A percentile compares a stretch with the other conserved stretches of the same genome.
These are phyloP conservation scores for Leptomonas seymouri DNA, from an alignment of 208 protist genomes.

Conservation along the genomic window DNA sequence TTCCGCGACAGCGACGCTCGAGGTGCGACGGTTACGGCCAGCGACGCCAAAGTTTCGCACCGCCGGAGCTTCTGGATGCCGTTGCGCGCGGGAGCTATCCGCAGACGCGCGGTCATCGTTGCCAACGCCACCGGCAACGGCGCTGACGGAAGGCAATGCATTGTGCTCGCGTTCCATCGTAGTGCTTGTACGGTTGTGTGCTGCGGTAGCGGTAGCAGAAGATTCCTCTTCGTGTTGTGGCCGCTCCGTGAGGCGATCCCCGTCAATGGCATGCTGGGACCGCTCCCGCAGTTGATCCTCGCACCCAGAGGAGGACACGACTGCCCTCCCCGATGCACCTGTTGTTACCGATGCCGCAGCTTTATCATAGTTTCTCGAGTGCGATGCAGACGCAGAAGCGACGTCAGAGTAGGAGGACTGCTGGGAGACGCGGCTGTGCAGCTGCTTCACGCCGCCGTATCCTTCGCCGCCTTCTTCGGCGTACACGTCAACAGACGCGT, in stretches of 20 bases:
- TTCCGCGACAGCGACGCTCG: background rate
- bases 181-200: background rate
- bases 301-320: background rate
- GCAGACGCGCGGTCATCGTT: too few species aligned
- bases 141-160: constrained; percentile 4
- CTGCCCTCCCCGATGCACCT: background rate
- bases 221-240: background rate
- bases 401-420: background rate
- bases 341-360: too few species aligned
- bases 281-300: constrained; percentile 7
- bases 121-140: too few species aligned
- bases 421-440: background rate
- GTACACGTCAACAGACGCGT: background rate
- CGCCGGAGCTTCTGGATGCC: background rate
- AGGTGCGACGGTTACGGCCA: constrained; percentile 7
- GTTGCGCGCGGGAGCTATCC: background rate
- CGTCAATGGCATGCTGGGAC: background rate
- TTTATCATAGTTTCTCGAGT: too few species aligned
- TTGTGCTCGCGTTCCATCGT: background rate
- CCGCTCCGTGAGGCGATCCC: background rate
- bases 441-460: background rate
- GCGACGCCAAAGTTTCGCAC: background rate
- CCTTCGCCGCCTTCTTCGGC: too few species aligned
- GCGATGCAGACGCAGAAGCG: background rate
- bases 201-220: background rate